phyloP scores from a whole-genome alignment of 371 early-diverging fungal genomes.

The Fennellomyces sp. region DNA sequence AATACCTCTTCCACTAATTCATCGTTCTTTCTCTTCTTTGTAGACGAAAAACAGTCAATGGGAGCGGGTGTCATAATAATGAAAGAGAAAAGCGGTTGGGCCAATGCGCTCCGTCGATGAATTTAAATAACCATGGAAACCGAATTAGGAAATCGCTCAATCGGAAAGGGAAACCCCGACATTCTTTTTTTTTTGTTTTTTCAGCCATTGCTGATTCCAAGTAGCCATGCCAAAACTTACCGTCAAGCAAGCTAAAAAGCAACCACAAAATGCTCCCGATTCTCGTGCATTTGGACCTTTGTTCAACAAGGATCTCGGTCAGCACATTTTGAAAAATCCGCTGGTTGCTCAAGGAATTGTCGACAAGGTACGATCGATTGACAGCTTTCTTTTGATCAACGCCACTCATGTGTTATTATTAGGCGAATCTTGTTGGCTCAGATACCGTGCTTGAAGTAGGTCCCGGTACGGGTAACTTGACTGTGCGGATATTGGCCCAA shows the following conservation, averaged over 20 bases:
- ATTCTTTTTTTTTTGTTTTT: conserved; percentile 5
- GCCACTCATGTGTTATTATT: neutral
- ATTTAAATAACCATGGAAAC: neutral
- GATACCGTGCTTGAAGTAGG: conserved; percentile 99
- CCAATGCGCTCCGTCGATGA: neutral
- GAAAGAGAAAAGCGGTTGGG: neutral
- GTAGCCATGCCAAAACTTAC: conserved; percentile 51
- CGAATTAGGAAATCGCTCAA: neutral
- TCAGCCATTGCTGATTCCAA: neutral
- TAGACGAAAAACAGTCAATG: neutral
- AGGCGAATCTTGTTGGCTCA: conserved; percentile 90
- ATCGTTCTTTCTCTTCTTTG: conserved; percentile 1
- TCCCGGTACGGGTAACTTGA: conserved; percentile 99
- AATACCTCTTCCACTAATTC: neutral
- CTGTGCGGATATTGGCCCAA: conserved; percentile 93
- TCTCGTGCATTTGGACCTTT: conserved; percentile 77
- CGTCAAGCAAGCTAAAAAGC: conserved; percentile 39
- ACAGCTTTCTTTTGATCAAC: neutral
- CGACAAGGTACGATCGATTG: conserved; percentile 76
- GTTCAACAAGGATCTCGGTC: conserved; percentile 98
- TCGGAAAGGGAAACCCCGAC: neutral
- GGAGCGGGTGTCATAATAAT: neutral
- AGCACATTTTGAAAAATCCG: conserved; percentile 99
- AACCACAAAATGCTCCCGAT: conserved; percentile 30
- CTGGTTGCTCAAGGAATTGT: conserved; percentile 97